Evolutionary conservation across 257 asterid genomes (phyloP).

Genomic region (Nicotiana attenuata): DNA sequence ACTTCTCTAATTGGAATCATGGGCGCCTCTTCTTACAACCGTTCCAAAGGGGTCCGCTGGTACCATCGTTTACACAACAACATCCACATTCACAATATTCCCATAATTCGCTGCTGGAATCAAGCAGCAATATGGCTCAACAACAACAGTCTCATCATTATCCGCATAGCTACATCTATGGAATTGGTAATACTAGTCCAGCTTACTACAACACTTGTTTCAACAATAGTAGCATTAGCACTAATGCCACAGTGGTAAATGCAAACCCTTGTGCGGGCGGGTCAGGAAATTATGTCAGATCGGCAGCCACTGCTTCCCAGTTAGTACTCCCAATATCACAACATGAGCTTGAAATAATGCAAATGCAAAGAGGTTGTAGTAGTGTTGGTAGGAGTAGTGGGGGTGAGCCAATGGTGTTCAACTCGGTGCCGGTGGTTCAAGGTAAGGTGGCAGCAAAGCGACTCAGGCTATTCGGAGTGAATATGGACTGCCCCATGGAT

Average conservation of each 20-base stretch:
- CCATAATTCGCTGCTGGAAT: conserved; percentile 42
- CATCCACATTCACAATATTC: conserved; percentile 8
- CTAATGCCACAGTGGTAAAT: conserved; percentile 17
- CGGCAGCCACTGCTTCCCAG: conserved; percentile 10
- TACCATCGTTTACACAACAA: not conserved
- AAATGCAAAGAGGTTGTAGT: conserved; percentile 15
- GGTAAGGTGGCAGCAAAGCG: conserved; percentile 85
- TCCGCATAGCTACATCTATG: not conserved
- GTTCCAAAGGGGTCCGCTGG: not conserved
- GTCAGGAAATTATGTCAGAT: conserved; percentile 24
- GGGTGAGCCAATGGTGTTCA: conserved; percentile 44
- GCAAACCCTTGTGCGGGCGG: conserved; percentile 75
- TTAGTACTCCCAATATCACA: not conserved
- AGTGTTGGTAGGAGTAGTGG: not conserved
- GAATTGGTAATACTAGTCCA: not conserved
- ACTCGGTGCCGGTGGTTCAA: conserved; percentile 99
- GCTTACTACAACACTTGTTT: not conserved
- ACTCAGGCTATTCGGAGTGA: conserved; percentile 86
- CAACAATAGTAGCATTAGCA: not conserved
- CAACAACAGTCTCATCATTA: not conserved
- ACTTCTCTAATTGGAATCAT: not conserved
- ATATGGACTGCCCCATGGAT: conserved; percentile 73
- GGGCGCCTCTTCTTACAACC: not conserved
- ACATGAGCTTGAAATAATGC: not conserved
- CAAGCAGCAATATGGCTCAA: conserved; percentile 21